Evolutionary conservation across 495 filamentous ascomycete species (phyloP).

Genomic region (Penicillium riverlandense): DNA sequence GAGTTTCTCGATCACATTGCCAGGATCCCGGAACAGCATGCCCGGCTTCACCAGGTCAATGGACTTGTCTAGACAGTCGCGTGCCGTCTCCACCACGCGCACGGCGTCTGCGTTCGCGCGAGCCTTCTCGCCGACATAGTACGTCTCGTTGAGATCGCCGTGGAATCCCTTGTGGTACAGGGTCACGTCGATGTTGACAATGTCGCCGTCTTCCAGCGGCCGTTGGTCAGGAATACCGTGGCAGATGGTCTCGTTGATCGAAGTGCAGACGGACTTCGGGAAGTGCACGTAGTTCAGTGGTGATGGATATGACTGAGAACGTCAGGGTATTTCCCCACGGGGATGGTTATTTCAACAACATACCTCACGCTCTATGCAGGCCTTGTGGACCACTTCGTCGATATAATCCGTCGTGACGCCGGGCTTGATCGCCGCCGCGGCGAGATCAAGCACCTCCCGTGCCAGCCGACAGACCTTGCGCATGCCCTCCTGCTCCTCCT

Average conservation of each 20-base stretch:
- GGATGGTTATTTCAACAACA: not conserved
- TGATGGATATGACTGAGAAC: conserved; percentile 85
- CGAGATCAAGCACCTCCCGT: conserved; percentile 89
- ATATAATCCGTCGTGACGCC: conserved; percentile 96
- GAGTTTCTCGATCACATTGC: conserved; percentile 77
- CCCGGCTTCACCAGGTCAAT: conserved; percentile 83
- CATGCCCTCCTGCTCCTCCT: conserved; percentile 79
- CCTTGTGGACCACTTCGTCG: conserved; percentile 92
- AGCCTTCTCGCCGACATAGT: conserved; percentile 78
- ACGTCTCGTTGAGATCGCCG: conserved; percentile 87
- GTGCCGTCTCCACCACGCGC: conserved; percentile 75
- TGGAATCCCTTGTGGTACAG: conserved; percentile 84
- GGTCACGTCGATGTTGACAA: conserved; percentile 84
- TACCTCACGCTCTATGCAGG: conserved; percentile 88
- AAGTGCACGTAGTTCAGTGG: conserved; percentile 94
- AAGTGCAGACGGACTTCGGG: conserved; percentile 97
- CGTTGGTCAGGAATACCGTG: conserved; percentile 85
- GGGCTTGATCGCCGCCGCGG: conserved; percentile 70
- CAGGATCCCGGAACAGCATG: conserved; percentile 76
- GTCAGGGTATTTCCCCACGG: not conserved
- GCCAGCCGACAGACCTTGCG: conserved; percentile 84
- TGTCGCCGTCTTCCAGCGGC: conserved; percentile 73
- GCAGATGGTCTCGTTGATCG: conserved; percentile 92
- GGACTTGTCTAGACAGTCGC: conserved; percentile 75
- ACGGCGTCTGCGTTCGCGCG: conserved; percentile 69